Evolutionary conservation across 768 basidiomycete genomes (phyloP).

Genomic region (Cyclocybe aegerita): DNA sequence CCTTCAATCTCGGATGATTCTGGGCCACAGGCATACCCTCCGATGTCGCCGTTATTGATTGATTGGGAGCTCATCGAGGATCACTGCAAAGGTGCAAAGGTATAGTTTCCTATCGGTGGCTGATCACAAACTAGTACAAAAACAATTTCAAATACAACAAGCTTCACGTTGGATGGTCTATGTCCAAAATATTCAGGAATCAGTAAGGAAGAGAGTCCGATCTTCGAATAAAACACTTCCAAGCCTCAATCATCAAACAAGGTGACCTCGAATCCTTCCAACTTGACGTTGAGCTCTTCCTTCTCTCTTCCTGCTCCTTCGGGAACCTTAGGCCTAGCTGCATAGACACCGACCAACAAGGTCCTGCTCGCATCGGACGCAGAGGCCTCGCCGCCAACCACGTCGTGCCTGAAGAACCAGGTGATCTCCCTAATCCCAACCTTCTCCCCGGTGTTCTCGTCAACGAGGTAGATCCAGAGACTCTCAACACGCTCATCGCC

Average conservation of each 20-base stretch:
- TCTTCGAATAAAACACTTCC: too few species aligned
- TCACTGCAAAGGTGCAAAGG: too few species aligned
- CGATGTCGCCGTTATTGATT: too few species aligned
- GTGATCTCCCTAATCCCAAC: constrained; percentile 29
- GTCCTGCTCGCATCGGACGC: constrained; percentile 9
- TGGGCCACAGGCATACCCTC: too few species aligned
- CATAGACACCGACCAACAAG: constrained; percentile 27
- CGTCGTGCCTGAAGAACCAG: constrained; percentile 31
- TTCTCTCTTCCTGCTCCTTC: constrained; percentile 24
- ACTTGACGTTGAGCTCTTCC: constrained; percentile 24
- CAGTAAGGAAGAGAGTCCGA: too few species aligned
- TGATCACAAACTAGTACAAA: too few species aligned
- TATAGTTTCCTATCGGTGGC: too few species aligned
- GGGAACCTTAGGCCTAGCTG: constrained; percentile 26
- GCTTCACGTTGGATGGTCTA: too few species aligned
- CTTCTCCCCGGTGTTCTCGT: constrained; percentile 30
- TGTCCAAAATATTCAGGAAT: too few species aligned
- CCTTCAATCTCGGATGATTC: too few species aligned
- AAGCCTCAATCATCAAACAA: constrained; percentile 26
- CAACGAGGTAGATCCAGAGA: constrained; percentile 29
- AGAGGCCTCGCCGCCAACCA: constrained; percentile 9
- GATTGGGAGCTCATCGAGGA: too few species aligned
- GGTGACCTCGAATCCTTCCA: constrained; percentile 29
- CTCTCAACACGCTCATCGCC: constrained; percentile 28
- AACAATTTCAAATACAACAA: too few species aligned